Conservation (phyloP, 305 asterid genomes). For the Fraxinus xanthoxyloides region DNA sequence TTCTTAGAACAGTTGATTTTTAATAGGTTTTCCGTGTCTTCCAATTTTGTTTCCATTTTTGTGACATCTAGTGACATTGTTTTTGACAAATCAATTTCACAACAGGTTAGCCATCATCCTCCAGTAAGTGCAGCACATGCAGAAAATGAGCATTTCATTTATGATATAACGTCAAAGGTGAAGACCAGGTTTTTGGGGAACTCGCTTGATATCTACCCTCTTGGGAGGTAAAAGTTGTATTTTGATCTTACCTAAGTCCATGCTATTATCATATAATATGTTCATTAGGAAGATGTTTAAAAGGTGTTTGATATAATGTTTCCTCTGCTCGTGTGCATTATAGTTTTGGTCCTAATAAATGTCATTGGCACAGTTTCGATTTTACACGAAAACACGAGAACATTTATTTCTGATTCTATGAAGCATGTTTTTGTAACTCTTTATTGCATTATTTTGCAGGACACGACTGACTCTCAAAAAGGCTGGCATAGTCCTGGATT, state of each 20-base stretch:
- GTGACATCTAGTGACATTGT: background rate
- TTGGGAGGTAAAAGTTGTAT: background rate
- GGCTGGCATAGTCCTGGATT: background rate
- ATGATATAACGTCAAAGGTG: background rate
- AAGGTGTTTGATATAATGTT: background rate
- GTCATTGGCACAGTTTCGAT: background rate
- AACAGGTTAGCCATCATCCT: background rate
- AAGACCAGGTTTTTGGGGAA: background rate
- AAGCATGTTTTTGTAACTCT: background rate
- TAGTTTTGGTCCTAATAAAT: background rate
- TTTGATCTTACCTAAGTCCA: background rate
- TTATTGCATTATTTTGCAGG: background rate
- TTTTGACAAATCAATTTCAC: background rate
- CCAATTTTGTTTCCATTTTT: background rate
- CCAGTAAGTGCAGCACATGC: background rate
- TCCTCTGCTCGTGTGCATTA: background rate
- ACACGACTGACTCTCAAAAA: background rate
- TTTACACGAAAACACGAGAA: background rate
- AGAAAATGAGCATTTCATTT: background rate
- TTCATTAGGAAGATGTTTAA: background rate
- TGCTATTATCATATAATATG: background rate
- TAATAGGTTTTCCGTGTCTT: background rate
- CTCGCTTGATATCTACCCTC: background rate
- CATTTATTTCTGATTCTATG: background rate
- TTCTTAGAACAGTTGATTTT: background rate